Conservation (phyloP, 2,329 filamentous ascomycete species). For the Zymoseptoria ardabiliae region DNA sequence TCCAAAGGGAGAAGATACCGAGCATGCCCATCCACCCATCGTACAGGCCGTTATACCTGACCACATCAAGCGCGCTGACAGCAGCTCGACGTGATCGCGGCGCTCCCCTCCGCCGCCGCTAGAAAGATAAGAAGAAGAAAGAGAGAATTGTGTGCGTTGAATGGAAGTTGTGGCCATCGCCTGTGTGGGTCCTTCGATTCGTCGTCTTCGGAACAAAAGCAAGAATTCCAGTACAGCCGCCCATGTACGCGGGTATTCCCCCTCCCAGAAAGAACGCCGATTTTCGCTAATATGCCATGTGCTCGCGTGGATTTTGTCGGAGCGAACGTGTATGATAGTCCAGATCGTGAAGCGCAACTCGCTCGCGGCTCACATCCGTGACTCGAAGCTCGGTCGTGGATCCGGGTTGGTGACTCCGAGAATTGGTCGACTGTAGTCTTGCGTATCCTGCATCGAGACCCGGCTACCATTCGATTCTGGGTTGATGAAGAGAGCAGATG, state of each 20-base stretch:
- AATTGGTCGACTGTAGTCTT: constrained; percentile 41
- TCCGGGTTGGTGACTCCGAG: constrained; percentile 35
- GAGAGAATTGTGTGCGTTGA: constrained; percentile 13
- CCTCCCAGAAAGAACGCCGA: not conserved
- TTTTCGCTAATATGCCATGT: constrained; percentile 11
- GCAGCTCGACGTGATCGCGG: not conserved
- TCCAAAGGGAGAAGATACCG: not conserved
- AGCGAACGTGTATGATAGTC: constrained; percentile 8
- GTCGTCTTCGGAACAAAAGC: constrained; percentile 1
- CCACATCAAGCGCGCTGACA: not conserved
- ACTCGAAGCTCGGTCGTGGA: constrained; percentile 26
- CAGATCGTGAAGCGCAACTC: constrained; percentile 3
- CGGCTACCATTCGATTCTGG: constrained; percentile 39
- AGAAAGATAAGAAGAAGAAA: constrained; percentile 7
- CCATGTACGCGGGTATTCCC: not conserved
- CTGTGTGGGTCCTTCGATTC: constrained; percentile 1
- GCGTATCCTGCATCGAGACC: constrained; percentile 40
- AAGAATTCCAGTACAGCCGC: not conserved
- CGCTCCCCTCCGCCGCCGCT: constrained; percentile 1
- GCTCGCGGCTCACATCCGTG: constrained; percentile 13
- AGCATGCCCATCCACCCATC: not conserved
- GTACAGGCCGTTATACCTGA: not conserved
- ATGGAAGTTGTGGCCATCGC: not conserved
- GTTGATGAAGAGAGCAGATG: constrained; percentile 39
- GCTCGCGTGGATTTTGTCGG: constrained; percentile 14